Percentiles rank a stretch among this genome's conserved stretches.
These are phyloP conservation scores for Cryphonectria parasitica DNA, from an alignment of 2,329 filamentous ascomycete species.

Conservation along the genomic window DNA sequence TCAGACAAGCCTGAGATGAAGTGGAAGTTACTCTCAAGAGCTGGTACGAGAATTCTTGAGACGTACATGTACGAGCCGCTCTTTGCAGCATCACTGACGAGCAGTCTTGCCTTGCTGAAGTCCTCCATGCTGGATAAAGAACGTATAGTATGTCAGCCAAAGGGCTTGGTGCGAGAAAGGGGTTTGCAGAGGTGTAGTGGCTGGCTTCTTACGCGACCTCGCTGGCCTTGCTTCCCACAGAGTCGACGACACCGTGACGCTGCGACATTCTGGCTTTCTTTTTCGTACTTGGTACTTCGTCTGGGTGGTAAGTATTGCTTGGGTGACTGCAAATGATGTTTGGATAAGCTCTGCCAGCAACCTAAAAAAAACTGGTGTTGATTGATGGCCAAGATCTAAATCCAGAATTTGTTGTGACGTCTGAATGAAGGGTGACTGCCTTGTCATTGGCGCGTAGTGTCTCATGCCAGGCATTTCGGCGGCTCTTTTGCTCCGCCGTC, in stretches of 20 bases:
- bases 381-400: background rate
- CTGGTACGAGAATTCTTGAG: no score
- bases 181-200: background rate
- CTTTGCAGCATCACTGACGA: slow-evolving; percentile 70
- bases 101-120: slow-evolving; percentile 64
- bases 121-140: slow-evolving; percentile 63
- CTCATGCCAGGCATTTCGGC: background rate
- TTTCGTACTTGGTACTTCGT: background rate
- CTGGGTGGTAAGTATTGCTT: background rate
- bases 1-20: background rate
- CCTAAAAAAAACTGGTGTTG: background rate
- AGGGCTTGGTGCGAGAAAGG: no score
- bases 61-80: slow-evolving; percentile 81
- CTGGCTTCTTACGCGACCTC: slow-evolving; percentile 49
- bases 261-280: slow-evolving; percentile 25
- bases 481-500: background rate
- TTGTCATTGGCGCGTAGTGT: slow-evolving; percentile 1
- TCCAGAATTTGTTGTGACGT: background rate
- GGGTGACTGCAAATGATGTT: background rate
- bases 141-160: slow-evolving; percentile 25
- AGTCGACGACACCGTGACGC: slow-evolving; percentile 38
- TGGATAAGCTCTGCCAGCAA: background rate
- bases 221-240: slow-evolving; percentile 51
- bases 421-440: background rate
- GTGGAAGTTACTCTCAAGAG: background rate